These are phyloP conservation scores for Paratinospora sagittata DNA, from an alignment of 164 flowering plant genomes.

Conservation along the genomic window DNA sequence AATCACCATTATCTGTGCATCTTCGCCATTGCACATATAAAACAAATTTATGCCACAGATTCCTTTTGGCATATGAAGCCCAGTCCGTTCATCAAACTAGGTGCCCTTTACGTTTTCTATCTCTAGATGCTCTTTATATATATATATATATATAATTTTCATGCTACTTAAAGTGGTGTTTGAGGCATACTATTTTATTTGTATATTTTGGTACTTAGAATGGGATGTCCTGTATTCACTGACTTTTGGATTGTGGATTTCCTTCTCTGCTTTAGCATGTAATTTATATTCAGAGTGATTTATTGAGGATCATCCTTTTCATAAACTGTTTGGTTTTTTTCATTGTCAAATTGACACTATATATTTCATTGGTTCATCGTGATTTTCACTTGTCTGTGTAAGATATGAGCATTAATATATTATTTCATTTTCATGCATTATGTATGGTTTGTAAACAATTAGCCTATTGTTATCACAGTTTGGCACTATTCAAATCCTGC, in stretches of 20 bases:
- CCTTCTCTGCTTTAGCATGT: too few species aligned
- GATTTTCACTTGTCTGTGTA: background rate
- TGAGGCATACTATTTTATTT: background rate
- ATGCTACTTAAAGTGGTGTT: background rate
- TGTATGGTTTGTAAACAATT: background rate
- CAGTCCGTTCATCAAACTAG: too few species aligned
- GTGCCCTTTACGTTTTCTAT: background rate
- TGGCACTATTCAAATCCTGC: background rate
- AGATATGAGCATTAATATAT: background rate
- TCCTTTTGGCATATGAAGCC: background rate
- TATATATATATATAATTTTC: too few species aligned
- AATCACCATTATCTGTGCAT: background rate
- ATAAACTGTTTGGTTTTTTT: background rate
- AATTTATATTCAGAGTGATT: too few species aligned
- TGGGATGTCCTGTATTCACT: background rate
- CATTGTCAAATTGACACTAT: background rate
- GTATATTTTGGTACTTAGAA: background rate
- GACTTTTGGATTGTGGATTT: too few species aligned
- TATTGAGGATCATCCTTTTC: too few species aligned
- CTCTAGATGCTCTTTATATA: background rate
- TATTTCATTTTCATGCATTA: background rate
- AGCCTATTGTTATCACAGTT: background rate
- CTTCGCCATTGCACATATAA: background rate
- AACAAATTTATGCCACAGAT: background rate
- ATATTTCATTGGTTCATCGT: background rate